Conservation (phyloP, 2,329 filamentous ascomycete species). For the Aureobasidium mangrovei region DNA sequence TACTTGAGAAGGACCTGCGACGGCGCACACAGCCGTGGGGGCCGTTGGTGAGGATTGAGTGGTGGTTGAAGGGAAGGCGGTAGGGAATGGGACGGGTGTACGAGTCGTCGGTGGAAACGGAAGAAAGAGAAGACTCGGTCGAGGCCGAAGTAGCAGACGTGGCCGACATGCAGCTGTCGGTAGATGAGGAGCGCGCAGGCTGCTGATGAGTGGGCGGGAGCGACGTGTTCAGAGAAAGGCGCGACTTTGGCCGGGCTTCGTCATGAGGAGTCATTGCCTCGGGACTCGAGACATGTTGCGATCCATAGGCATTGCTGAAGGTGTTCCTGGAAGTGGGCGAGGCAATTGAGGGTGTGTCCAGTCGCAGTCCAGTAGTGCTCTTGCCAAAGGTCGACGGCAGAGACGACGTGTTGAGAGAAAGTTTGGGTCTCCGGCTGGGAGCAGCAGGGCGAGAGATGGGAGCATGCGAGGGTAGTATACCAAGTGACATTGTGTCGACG, state of each 20-base stretch:
- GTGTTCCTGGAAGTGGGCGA: slow-evolving; percentile 55
- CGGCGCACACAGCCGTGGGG: slow-evolving; percentile 29
- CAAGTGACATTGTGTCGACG: slow-evolving; percentile 32
- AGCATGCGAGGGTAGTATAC: slow-evolving; percentile 27
- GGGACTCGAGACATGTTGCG: slow-evolving; percentile 10
- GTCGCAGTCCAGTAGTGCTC: slow-evolving; percentile 44
- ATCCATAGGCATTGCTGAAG: slow-evolving; percentile 48
- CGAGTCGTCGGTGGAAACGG: slow-evolving; percentile 26
- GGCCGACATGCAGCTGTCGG: slow-evolving; percentile 11
- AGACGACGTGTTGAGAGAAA: slow-evolving; percentile 50
- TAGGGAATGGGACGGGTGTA: slow-evolving; percentile 34
- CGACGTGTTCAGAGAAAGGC: slow-evolving; percentile 6
- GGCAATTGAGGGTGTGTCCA: slow-evolving; percentile 45
- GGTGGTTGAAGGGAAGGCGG: slow-evolving; percentile 37
- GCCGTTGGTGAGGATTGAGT: slow-evolving; percentile 39
- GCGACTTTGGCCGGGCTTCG: not conserved
- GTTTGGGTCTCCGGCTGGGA: slow-evolving; percentile 44
- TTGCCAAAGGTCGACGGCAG: slow-evolving; percentile 44
- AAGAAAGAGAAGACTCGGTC: slow-evolving; percentile 31
- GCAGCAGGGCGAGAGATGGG: slow-evolving; percentile 16
- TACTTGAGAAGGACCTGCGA: slow-evolving; percentile 33
- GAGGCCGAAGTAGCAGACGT: slow-evolving; percentile 26
- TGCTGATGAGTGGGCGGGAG: slow-evolving; percentile 2
- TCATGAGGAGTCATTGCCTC: slow-evolving; percentile 7
- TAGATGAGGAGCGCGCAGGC: slow-evolving; percentile 7